Base-by-base conservation (phyloP, 2,329 filamentous ascomycete genomes). In the Onygenales sp. region DNA sequence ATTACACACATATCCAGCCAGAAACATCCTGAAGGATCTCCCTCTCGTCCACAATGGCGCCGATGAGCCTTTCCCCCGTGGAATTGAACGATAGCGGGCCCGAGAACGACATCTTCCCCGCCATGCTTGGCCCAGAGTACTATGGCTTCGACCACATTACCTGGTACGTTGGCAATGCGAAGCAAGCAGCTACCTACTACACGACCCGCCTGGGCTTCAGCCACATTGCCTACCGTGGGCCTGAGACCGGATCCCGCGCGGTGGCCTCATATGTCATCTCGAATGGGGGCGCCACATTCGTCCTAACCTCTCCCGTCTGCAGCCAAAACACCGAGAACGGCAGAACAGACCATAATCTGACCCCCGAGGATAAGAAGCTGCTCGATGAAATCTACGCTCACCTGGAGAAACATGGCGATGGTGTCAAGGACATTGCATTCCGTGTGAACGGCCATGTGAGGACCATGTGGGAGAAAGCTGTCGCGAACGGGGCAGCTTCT, bases 81-180 rank as follows among this genome's bases (percentile, higher is more conserved):
- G 7, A 42, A 6, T 21, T 43, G 5, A 37, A 43, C n/a, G 10
- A 2, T 27, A 14, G 17, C 6, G 4, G 2, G 10, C 13, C 48
- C 2, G 31, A 47, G 13, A 42, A 55, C 11, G 51, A 51, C 9
- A 61, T 62, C 42, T 57, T 59, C 17, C 57, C 62, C 17, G 57
- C 57, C 17, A 54, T 58, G 10, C 46, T 63, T 17, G 61, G 62
- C 6, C 60, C 59, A 13, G 55, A 54, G 21, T 60, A 60, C 52
- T 34, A 55, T 7, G 88, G 87, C 63, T 95, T 94, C 69, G 87
- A 94, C 70, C 87, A 94, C 68, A 80, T 95, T 54, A 88, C 87
- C 56, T 95, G 89, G 89, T 95, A 88, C 76, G 90, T 95, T 36
- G 89, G 89, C 65, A 95, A 95, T 67, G 89, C 90, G 58, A 95